Base-by-base conservation (phyloP, 805 yeast genomes). In the Ogataea kodamae region DNA sequence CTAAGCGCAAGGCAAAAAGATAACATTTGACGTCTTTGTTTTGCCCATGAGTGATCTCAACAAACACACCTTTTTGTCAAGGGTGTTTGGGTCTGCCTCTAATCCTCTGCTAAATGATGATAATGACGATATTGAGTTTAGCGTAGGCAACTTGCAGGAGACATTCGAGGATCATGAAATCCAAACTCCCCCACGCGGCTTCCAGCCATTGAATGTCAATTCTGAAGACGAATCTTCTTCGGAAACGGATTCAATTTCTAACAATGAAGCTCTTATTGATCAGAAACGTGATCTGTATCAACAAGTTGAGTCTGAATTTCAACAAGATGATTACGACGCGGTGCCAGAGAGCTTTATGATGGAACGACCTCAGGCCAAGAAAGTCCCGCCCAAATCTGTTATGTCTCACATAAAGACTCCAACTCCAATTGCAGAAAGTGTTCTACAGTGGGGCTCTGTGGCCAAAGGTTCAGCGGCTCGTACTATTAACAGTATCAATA, bases 41-140 rank as follows among this genome's bases (percentile, higher is more conserved):
- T 25, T 25, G 13, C 14, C n/a, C 15, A 39, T 37, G 30, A 31
- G 44, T 14, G 55, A 53, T 30, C 33, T 38, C 13, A 52, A 55
- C 37, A 62, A 62, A 33, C 76, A 76, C 46, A 78, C 83, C 5
- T 78, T 78, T 48, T 62, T 78, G 39, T 76, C 81, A 7, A 63
- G 84, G 25, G 81, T 78, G 14, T 77, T 78, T 56, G 85, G 83
- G 4, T 34, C 48, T 1, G 48, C 37, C 23, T 49, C 50, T 9
- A 48, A 51, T 15, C 67, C 67, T 6, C 43, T 61, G 21, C 38
- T 51, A 11, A 55, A 48, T 27, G 59, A 55, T 16, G 58, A 53
- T 28, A 52, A 46, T 35, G 40, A 44, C 21, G 52, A 54, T 13
- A 35, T 46, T 7, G 52, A 50, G 26, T 46, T 49, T 21, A 44